phyloP scores from a whole-genome alignment of 306 rosid species.

The Malus fusca region DNA sequence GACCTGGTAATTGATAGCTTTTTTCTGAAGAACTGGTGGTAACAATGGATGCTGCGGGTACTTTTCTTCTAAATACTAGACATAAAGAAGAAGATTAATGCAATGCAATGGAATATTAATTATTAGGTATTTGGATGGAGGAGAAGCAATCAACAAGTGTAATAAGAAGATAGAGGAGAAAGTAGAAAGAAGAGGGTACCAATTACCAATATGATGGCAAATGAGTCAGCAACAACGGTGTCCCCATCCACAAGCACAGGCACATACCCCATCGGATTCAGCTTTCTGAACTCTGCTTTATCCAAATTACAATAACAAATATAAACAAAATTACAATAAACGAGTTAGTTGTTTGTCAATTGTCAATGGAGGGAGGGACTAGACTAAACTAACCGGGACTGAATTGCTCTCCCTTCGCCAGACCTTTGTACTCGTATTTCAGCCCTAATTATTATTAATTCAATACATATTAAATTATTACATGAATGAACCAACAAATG shows the following conservation, averaged over 20 bases:
- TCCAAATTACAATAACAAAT: neutral
- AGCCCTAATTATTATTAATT: constrained; percentile 31
- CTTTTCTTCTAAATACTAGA: constrained; percentile 79
- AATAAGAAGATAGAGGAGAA: neutral
- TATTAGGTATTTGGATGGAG: neutral
- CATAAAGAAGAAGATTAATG: neutral
- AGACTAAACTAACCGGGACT: constrained; percentile 36
- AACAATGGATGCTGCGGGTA: constrained; percentile 66
- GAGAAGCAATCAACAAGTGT: neutral
- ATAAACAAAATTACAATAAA: neutral
- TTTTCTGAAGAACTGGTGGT: constrained; percentile 49
- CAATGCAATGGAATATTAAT: neutral
- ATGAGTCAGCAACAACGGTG: constrained; percentile 46
- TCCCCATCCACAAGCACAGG: constrained; percentile 61
- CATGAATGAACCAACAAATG: neutral
- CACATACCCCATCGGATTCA: constrained; percentile 64
- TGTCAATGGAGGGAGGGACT: neutral
- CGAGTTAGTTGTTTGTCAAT: neutral
- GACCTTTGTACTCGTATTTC: constrained; percentile 41
- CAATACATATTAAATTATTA: neutral
- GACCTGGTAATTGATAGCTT: constrained; percentile 74
- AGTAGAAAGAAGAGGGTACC: neutral
- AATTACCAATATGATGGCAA: constrained; percentile 61
- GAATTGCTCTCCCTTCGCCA: constrained; percentile 48
- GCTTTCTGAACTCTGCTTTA: constrained; percentile 41